Base-by-base conservation (phyloP, 257 asterid genomes). In the Osmanthus fragrans region DNA sequence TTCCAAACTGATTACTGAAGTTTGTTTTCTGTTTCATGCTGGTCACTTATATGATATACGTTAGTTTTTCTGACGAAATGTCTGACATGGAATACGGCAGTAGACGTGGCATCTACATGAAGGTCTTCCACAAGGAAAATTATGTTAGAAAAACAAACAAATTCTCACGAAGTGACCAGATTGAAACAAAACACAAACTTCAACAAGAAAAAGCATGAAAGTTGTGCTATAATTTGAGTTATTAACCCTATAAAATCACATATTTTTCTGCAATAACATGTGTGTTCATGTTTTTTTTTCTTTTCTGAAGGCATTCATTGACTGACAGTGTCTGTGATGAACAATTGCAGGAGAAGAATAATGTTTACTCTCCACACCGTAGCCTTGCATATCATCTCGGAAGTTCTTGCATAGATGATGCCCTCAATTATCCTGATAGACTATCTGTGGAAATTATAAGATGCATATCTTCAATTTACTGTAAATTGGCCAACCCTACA, bases 361-460 rank as follows among this genome's bases (percentile, higher is more conserved):
- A 85, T 74, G 75, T 73, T 76, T 84, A 81, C 82, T 76, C 87
- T 74, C 81, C 79, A 60, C 94, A 86, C 74, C 85, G 81, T 58
- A 89, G 90, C 87, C 90, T 94, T 39, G 97, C 92, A 27, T 92
- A 89, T 82, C 96, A 92, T 80, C 92, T 92, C n/a, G 90, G 91
- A 37, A 84, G 82, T 80, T 85, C 91, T 37, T 75, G 80, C 74
- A 73, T 82, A 1, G 89, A 84, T 13, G 84, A 90, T 73, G 77
- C 90, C 73, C 85, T 80, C 6, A 72, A 76, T 72, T 78, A 69
- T 80, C 98, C 97, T 0, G 95, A 88, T 82, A 86, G 84, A 79
- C 84, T 94, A 69, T 94, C 98, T 15, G 94, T 86, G 83, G 93
- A 88, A 77, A 92, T 94, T 65, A 73, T 94, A 34, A 87, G 86